Conservation (phyloP, 768 basidiomycete genomes). For the Phlegmacium glaucopus region DNA sequence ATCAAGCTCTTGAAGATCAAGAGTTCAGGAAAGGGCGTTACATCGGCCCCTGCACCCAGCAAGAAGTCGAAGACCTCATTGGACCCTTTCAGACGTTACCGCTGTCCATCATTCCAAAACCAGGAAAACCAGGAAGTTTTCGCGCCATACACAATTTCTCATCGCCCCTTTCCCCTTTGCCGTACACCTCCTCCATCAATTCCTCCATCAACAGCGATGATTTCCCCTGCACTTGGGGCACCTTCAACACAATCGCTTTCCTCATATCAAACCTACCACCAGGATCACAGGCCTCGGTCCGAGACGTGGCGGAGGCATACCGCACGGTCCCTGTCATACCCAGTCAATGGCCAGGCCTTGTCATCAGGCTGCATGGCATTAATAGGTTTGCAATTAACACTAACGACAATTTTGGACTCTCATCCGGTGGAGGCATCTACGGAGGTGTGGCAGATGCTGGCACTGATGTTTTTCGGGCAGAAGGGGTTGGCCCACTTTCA, state of each 20-base stretch:
- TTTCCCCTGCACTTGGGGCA: slow-evolving; percentile 39
- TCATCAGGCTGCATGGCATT: slow-evolving; percentile 14
- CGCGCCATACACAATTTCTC: slow-evolving; percentile 31
- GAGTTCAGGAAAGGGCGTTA: slow-evolving; percentile 27
- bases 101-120: too few relatives aligned
- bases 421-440: slow-evolving; percentile 12
- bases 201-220: slow-evolving; percentile 18
- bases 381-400: slow-evolving; percentile 20
- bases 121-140: slow-evolving; percentile 17
- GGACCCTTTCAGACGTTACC: slow-evolving; percentile 37
- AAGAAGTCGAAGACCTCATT: slow-evolving; percentile 22
- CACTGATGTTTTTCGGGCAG: slow-evolving; percentile 10
- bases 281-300: slow-evolving; percentile 28
- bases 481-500: slow-evolving; percentile 18
- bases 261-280: slow-evolving; percentile 27
- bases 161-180: slow-evolving; percentile 8
- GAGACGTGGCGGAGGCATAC: slow-evolving; percentile 35
- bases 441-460: slow-evolving; percentile 19
- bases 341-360: slow-evolving; percentile 31
- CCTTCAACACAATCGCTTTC: slow-evolving; percentile 25
- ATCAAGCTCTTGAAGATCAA: slow-evolving; percentile 8
- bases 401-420: slow-evolving; percentile 15
- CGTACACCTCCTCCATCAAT: slow-evolving; percentile 21
- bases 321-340: slow-evolving; percentile 23
- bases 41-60: slow-evolving; percentile 26